Base-by-base conservation (phyloP, 768 basidiomycete genomes). In the Rhodotorula babjevae region DNA sequence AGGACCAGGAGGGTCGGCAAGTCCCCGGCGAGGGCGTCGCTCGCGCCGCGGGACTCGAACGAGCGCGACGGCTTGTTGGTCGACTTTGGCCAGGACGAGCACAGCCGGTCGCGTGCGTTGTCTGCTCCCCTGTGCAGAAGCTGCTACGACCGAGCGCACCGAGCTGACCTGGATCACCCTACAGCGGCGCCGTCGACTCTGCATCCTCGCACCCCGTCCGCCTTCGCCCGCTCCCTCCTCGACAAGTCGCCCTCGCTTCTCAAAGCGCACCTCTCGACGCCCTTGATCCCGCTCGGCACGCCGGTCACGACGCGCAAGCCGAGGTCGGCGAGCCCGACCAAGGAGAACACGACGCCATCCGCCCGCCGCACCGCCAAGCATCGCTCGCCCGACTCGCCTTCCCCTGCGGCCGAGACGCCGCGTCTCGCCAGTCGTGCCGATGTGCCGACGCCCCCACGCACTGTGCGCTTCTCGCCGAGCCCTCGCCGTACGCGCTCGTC, bases 151-250 rank as follows among this genome's bases (percentile, higher is more conserved):
- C n/a, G n/a, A 36, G 36, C 4, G 36, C 36, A 36, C 4, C 36
- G 5, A 36, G 9, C 36, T 36, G 36, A 36, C 36, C 36, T 36
- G 36, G n/a, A n/a, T 36, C 36, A 9, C 9, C 9, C 36, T 9
- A 36, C 9, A 18, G 59, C 42, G 0, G 27, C 25, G 2, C 23
- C 50, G 25, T 25, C 27, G 50, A 27, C 1, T 5, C 50, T 52
- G 50, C 50, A 52, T n/a, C 56, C 31, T 5, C 31, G 36, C 14
- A 29, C 40, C 1, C 65, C 47, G 27, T 44, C 40, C 3, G 29
- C 49, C 21, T 55, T 61, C 33, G 44, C 67, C 46, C 60, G 53
- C 53, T 68, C 67, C 14, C 67, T 68, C 53, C 67, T 68, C 60
- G 67, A 68, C 67, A 56, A 53, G 42, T 55, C 67, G 18, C 67